Evolutionary conservation across 2,329 filamentous ascomycete species (phyloP), one percentile per base, ranked within the genome.

Genomic region (Drechslerella dactyloides): DNA sequence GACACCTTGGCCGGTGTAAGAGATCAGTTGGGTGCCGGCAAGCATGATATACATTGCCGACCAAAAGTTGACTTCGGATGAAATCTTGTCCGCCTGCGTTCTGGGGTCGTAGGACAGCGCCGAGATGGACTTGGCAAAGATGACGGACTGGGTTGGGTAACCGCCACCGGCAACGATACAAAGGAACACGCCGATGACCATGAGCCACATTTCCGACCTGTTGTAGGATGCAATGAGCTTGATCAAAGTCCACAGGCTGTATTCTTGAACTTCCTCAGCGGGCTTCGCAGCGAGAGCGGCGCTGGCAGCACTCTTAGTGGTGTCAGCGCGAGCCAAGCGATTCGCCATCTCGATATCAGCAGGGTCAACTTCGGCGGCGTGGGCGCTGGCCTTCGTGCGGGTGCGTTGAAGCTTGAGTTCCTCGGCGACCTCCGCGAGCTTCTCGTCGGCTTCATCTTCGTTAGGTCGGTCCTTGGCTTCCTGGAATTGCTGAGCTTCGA

Each of bases 101-200:
- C 8, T 61, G 21, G 51, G 68, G 40, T 72, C 50, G 8, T 79
- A 81, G 6, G 88, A 86, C 11, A 94, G 83, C 7, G 87, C 86
- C 70, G 86, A 85, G 79, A 97, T 93, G 66, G 91, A 85, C 80
- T 97, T 96, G 76, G 92, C 89, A 77, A 97, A 96, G 80, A 97
- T 89, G 74, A 97, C 86, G 74, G 89, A 85, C 77, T 88, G 85
- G 0, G 85, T 86, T 10, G 90, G 90, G 78, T 96, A 92, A 57
- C 89, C 91, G 70, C 87, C 89, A 79, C 92, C 93, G 70, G 89
- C 90, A 74, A 96, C 87, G 77, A 89, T 83, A 23, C 89, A 87
- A 78, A 89, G 91, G 78, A 89, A 77, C 15, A 96, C 81, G 8
- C 91, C 93, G 64, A 89, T 73, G 1, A 88, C 35, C 90, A 96